Evolutionary conservation across 2,329 filamentous ascomycete species (phyloP).

Genomic region (Berkeleyomyces basicola): DNA sequence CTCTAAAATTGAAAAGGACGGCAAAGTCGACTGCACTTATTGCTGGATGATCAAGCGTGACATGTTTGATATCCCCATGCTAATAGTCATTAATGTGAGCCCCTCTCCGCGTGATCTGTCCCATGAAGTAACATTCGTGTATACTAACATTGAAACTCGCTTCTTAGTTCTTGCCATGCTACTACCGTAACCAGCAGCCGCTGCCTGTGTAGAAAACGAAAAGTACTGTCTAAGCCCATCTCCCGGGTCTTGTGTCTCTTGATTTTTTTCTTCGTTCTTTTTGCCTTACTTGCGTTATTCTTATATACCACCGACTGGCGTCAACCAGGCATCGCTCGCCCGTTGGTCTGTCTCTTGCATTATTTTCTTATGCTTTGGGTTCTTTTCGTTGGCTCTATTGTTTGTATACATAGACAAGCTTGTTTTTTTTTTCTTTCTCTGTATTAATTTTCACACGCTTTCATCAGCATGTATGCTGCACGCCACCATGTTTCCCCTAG

Average conservation of each 20-base stretch:
- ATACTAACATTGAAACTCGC: not conserved
- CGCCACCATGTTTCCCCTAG: not conserved
- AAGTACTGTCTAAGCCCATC: not conserved
- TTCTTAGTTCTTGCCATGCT: slow-evolving; percentile 41
- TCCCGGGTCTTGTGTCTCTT: not conserved
- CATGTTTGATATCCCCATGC: slow-evolving; percentile 95
- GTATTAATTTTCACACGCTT: not conserved
- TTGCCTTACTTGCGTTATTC: not conserved
- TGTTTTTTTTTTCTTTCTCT: not conserved
- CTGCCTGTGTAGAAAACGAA: slow-evolving; percentile 30
- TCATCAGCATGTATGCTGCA: not conserved
- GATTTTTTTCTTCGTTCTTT: not conserved
- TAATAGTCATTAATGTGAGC: slow-evolving; percentile 96
- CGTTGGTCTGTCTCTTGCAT: not conserved
- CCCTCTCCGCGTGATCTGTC: not conserved
- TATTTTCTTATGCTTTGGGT: not conserved
- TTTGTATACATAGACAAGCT: not conserved
- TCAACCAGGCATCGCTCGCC: not conserved
- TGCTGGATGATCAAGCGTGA: slow-evolving; percentile 96
- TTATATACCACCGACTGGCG: not conserved
- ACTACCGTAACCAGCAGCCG: slow-evolving; percentile 39
- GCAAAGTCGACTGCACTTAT: slow-evolving; percentile 86
- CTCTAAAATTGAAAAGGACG: slow-evolving; percentile 66
- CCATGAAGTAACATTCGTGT: not conserved
- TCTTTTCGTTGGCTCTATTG: not conserved